These are phyloP conservation scores for Russula compacta DNA, from an alignment of 768 basidiomycete species.

Conservation along the genomic window DNA sequence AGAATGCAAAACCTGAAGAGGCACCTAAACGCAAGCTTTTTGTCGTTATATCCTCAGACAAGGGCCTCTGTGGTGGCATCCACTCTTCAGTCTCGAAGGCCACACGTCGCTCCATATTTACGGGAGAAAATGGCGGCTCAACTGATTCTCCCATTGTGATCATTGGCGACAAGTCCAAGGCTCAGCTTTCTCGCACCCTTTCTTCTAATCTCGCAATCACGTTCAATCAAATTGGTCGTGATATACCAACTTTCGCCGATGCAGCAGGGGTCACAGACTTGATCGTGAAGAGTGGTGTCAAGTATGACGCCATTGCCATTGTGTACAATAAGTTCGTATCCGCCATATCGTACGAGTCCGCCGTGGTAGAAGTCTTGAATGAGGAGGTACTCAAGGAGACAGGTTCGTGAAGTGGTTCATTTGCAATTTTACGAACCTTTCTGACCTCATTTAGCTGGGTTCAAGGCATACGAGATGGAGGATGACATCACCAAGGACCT, in stretches of 20 bases:
- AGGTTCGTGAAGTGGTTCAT: constrained; percentile 38
- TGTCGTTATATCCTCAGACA: constrained; percentile 93
- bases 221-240: constrained; percentile 97
- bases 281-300: constrained; percentile 73
- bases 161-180: constrained; percentile 96
- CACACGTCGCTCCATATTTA: constrained; percentile 61
- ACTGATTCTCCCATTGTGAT: constrained; percentile 67
- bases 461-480: constrained; percentile 96
- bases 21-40: constrained; percentile 76
- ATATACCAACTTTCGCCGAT: constrained; percentile 95
- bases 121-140: constrained; percentile 42
- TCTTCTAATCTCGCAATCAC: constrained; percentile 65
- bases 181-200: constrained; percentile 66
- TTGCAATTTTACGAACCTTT: not conserved
- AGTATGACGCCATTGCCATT: constrained; percentile 78
- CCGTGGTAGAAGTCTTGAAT: constrained; percentile 67
- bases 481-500: constrained; percentile 92
- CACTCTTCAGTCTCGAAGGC: constrained; percentile 94
- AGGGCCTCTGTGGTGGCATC: constrained; percentile 98
- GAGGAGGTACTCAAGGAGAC: constrained; percentile 75
- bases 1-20: constrained; percentile 60
- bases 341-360: constrained; percentile 84
- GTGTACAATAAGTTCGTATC: constrained; percentile 83
- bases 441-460: constrained; percentile 48
- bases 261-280: constrained; percentile 91